Conservation (phyloP, 495 filamentous ascomycete species). For the Amorphotheca resinae region DNA sequence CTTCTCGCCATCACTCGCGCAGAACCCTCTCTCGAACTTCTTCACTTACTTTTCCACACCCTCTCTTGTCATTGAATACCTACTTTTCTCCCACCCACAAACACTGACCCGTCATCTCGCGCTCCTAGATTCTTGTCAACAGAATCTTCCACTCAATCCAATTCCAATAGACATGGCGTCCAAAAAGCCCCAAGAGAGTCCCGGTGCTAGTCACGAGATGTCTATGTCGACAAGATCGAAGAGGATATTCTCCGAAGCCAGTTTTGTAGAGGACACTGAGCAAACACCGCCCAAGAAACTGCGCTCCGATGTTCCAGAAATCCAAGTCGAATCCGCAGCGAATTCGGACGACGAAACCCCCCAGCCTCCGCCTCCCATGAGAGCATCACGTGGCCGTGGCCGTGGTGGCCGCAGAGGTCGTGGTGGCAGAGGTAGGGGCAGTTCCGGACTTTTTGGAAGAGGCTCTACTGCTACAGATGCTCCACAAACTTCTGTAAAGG, state of each 20-base stretch:
- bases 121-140: no score
- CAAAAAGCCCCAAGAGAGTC: not conserved
- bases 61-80: no score
- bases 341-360: not conserved
- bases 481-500: conserved; percentile 18
- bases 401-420: conserved; percentile 25
- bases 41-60: no score
- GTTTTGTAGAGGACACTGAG: not conserved
- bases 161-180: not conserved
- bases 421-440: conserved; percentile 27
- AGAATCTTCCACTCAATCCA: not conserved
- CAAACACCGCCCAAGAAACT: not conserved
- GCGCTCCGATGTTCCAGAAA: not conserved
- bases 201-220: not conserved
- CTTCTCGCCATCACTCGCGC: no score
- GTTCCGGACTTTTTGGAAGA: conserved; percentile 27
- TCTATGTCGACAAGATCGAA: not conserved
- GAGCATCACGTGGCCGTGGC: conserved; percentile 5
- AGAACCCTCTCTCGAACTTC: no score
- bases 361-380: not conserved
- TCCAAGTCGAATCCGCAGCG: not conserved
- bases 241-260: not conserved
- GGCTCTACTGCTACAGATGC: conserved; percentile 22
- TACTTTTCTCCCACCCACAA: no score
- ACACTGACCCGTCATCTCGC: no score